Base-by-base conservation (phyloP, 768 basidiomycete species). In the Trametes punicea region DNA sequence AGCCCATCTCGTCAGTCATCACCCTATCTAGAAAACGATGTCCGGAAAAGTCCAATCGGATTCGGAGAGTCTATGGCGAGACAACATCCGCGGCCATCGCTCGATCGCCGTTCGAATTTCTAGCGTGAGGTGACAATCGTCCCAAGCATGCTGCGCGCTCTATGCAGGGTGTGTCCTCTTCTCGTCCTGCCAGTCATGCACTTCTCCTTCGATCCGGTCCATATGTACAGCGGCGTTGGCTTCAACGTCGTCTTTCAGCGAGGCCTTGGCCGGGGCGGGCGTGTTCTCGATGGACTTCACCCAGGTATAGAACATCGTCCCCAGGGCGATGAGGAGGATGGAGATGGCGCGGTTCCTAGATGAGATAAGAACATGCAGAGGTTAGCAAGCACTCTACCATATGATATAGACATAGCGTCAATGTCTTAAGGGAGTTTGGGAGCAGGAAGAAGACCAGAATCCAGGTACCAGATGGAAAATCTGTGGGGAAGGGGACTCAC, bases 241-340 rank as follows among this genome's bases (percentile, higher is more conserved):
- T 59, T 79, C 78, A 21, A 77, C 59, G 60, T 81, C 79, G 56
- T 69, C 64, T 18, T 67, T 69, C 26, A 64, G 69, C 27, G 66
- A 57, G 20, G 71, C 64, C 55, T 54, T 47, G 13, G 65, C 57
- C 18, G 57, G 38, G n/a, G 61, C 46, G 31, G 46, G 65, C 8
- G 65, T 57, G 15, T 64, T 57, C 51, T 75, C 73, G 4, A 67
- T 62, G 31, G 75, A 67, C 67, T 79, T 79, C 51, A 75, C 65
- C 83, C 82, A 83, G 15, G 83, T 84, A 68, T 84, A 87, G 63
- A 74, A 81, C 84, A 89, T 79, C 4, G 87, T 87, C 13, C 89
- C 89, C 23, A 72, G 66, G 25, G 85, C 75, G 65, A 90, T 92
- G 56, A 83, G 75, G 18, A 81, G 61, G 68, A 92, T 87, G 21